These are phyloP conservation scores for Phytopythium sindhum DNA, from an alignment of 352 stramenopile genomes.

Conservation along the genomic window DNA sequence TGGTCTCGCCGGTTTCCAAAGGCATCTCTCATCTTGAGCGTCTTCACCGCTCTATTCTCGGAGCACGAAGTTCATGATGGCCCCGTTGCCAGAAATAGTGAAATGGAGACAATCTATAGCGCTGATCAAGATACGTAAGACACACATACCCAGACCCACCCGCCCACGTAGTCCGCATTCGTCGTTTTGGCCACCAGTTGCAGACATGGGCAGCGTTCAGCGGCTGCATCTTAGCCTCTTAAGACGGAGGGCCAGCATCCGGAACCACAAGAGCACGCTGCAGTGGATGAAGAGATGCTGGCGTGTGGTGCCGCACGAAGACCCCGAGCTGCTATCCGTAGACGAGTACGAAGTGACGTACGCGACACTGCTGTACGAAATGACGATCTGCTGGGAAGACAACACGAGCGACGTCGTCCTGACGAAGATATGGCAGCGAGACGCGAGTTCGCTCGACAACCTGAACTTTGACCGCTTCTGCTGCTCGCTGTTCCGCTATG, in stretches of 20 bases:
- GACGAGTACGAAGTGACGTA: constrained; percentile 48
- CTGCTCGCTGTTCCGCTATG: constrained; percentile 57
- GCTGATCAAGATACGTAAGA: neutral
- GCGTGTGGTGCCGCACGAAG: constrained; percentile 18
- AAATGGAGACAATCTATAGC: neutral
- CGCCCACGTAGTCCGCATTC: neutral
- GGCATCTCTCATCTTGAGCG: neutral
- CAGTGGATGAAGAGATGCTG: constrained; percentile 45
- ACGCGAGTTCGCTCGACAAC: constrained; percentile 25
- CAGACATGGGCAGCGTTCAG: constrained; percentile 34
- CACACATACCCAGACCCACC: neutral
- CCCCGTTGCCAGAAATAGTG: neutral
- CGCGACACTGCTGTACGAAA: constrained; percentile 50
- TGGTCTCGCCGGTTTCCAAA: neutral
- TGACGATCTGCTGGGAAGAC: constrained; percentile 63
- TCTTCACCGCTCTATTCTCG: neutral
- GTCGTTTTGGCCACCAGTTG: neutral
- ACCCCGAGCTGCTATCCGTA: constrained; percentile 16
- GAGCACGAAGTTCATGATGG: neutral
- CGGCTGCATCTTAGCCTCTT: constrained; percentile 39
- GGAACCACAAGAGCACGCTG: constrained; percentile 30
- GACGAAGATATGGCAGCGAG: constrained; percentile 45
- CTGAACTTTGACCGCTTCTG: constrained; percentile 54
- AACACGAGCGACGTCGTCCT: constrained; percentile 41
- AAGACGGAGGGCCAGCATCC: constrained; percentile 43